Percentiles rank a stretch among this genome's conserved stretches.
These are phyloP conservation scores for Ampelocalamus luodianensis DNA, from an alignment of 176 grass and related monocot species.

Conservation along the genomic window DNA sequence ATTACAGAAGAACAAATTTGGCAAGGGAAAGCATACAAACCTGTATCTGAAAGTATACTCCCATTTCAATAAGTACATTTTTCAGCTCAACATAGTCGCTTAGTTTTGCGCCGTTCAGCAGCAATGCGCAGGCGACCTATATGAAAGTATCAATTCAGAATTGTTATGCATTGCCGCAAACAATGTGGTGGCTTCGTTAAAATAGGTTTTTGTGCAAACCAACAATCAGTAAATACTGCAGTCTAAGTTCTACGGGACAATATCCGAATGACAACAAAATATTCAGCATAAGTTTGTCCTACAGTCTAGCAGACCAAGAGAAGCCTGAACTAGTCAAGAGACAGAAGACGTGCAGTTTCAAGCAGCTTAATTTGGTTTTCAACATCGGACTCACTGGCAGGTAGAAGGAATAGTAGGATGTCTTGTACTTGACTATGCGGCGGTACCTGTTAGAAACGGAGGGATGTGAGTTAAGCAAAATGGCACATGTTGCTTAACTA, in stretches of 20 bases:
- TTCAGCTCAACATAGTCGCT: conserved; percentile 45
- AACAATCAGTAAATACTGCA: background rate
- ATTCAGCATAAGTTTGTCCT: background rate
- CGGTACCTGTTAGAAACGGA: conserved; percentile 50
- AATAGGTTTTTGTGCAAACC: background rate
- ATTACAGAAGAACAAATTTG: background rate
- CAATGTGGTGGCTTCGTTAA: background rate
- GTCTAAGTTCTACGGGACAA: background rate
- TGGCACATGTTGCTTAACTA: background rate
- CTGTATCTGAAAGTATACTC: conserved; percentile 63
- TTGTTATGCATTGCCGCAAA: background rate
- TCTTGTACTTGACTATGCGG: conserved; percentile 77
- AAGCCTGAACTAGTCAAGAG: background rate
- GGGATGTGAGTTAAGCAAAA: background rate
- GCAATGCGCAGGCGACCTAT: conserved; percentile 55
- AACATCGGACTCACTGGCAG: conserved; percentile 54
- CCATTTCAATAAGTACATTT: conserved; percentile 58
- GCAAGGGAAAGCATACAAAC: background rate
- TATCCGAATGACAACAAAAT: background rate
- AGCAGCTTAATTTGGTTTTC: background rate
- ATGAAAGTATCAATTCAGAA: background rate
- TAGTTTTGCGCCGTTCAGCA: conserved; percentile 43
- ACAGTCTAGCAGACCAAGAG: background rate
- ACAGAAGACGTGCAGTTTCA: background rate
- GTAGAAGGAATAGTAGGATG: conserved; percentile 76